Percentiles rank a stretch among this genome's conserved stretches.
Conservation (phyloP, 768 basidiomycete species). For the Mycena vulgaris region DNA sequence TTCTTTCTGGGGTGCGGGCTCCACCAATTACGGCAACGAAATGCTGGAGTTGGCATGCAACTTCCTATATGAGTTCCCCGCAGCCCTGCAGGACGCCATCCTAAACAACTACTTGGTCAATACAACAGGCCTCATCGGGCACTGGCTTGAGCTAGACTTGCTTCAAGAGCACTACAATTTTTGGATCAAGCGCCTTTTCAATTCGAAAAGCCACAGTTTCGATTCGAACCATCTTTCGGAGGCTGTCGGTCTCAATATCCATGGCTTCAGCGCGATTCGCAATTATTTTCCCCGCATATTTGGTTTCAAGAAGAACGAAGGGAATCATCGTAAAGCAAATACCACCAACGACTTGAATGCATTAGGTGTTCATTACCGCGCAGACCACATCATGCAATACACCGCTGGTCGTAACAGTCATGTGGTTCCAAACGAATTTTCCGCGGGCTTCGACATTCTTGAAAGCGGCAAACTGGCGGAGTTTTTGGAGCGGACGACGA, state of each 20-base stretch:
- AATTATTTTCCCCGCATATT: constrained; percentile 10
- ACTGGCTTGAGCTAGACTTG: constrained; percentile 36
- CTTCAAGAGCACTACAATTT: constrained; percentile 40
- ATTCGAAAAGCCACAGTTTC: constrained; percentile 23
- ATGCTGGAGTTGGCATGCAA: constrained; percentile 40
- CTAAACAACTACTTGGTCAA: constrained; percentile 40
- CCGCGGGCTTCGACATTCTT: constrained; percentile 4
- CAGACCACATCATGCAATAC: neutral
- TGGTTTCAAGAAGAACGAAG: constrained; percentile 10
- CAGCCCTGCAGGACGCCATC: constrained; percentile 7
- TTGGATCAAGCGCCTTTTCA: constrained; percentile 36
- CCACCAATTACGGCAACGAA: constrained; percentile 39
- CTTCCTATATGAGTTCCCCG: constrained; percentile 35
- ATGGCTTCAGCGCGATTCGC: constrained; percentile 12
- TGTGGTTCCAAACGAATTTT: constrained; percentile 12
- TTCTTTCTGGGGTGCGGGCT: constrained; percentile 37
- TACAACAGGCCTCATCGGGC: constrained; percentile 18
- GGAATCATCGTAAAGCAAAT: neutral
- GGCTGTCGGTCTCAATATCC: constrained; percentile 16
- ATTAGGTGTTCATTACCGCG: neutral
- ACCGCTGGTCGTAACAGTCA: constrained; percentile 5
- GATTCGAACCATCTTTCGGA: constrained; percentile 18
- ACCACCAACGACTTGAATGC: constrained; percentile 4
- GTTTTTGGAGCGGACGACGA: constrained; percentile 9
- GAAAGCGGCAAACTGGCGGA: constrained; percentile 1